Conservation (phyloP, 768 basidiomycete genomes). For the Mycena polygramma region DNA sequence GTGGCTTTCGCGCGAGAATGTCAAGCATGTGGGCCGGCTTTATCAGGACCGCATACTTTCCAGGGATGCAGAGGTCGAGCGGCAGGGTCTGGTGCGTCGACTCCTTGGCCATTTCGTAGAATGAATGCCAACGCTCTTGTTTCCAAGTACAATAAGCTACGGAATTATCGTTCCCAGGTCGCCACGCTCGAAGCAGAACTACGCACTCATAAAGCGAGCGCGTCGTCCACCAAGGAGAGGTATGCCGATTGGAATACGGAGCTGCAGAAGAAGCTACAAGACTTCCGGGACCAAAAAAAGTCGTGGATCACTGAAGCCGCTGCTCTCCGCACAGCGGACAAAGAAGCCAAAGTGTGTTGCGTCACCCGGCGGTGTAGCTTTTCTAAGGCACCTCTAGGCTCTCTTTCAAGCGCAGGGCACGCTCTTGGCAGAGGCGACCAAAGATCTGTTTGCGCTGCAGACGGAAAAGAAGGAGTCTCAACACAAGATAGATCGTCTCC, state of each 20-base stretch:
- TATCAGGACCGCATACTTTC: conserved; percentile 81
- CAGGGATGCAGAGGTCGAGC: conserved; percentile 82
- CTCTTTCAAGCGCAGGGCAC: conserved; percentile 77
- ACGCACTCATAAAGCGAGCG: conserved; percentile 79
- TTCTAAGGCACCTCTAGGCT: conserved; percentile 56
- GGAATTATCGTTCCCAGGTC: conserved; percentile 80
- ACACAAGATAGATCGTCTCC: conserved; percentile 84
- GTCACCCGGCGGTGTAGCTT: neutral
- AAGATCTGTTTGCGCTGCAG: conserved; percentile 77
- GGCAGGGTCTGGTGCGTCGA: conserved; percentile 79
- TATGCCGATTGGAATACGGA: conserved; percentile 89
- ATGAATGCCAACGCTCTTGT: neutral
- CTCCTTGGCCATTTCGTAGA: conserved; percentile 2
- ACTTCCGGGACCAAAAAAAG: conserved; percentile 84
- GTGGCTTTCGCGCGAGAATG: conserved; percentile 86
- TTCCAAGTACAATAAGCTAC: conserved; percentile 82
- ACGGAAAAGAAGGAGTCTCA: conserved; percentile 83
- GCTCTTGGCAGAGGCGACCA: conserved; percentile 75
- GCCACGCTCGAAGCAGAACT: conserved; percentile 76
- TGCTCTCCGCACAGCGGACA: conserved; percentile 74
- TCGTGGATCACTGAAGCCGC: conserved; percentile 80
- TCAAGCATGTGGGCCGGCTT: conserved; percentile 84
- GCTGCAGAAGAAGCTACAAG: conserved; percentile 81
- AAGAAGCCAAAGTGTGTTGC: conserved; percentile 71
- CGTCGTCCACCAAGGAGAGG: conserved; percentile 79